These are phyloP conservation scores for Flaveria floridana DNA, from an alignment of 140 eudicot genomes.

Conservation along the genomic window DNA sequence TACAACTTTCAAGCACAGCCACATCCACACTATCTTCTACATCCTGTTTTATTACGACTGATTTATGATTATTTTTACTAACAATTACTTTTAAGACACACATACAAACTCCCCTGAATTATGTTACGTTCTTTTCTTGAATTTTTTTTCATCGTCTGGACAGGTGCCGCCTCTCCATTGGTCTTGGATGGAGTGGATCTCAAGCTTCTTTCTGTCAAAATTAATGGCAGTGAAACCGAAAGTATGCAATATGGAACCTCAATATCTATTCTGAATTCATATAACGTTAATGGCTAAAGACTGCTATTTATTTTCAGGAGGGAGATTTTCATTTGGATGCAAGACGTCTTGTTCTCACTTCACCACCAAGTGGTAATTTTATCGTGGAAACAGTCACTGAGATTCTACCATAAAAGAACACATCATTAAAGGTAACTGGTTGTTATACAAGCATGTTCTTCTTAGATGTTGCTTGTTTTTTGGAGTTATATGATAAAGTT, in stretches of 20 bases:
- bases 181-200: conserved; percentile 80
- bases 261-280: neutral
- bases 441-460: neutral
- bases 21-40: neutral
- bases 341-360: conserved; percentile 50
- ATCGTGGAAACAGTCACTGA: too few species aligned
- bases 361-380: neutral
- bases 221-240: conserved; percentile 57
- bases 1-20: neutral
- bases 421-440: too few species aligned
- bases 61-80: neutral
- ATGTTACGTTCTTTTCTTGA: neutral
- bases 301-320: conserved; percentile 45
- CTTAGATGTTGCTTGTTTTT: conserved; percentile 6
- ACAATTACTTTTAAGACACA: too few species aligned
- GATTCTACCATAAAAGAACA: too few species aligned
- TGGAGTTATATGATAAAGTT: neutral
- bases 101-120: too few species aligned
- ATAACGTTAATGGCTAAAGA: conserved; percentile 12
- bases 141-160: conserved; percentile 5
- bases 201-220: conserved; percentile 61
- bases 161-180: conserved; percentile 66
- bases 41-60: neutral
- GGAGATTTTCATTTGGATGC: conserved; percentile 59
- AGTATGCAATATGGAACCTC: conserved; percentile 36